Evolutionary conservation across 345 rosid genomes (phyloP), one percentile per base, ranked within the genome.

Genomic region (Aurinia saxatilis): DNA sequence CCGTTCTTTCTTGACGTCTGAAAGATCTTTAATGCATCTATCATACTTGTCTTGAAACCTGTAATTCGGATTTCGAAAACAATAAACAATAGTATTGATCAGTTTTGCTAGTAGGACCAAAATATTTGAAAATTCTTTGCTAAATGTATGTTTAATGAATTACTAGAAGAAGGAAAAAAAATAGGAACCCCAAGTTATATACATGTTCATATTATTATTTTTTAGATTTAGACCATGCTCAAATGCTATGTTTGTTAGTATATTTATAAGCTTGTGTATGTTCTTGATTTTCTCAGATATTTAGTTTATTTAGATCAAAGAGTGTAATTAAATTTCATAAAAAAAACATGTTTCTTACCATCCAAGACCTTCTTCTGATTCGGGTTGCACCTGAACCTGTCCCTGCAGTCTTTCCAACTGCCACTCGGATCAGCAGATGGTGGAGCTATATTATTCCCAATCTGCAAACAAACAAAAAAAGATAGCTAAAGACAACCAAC

Each of bases 381-480:
- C 0, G 63, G 1, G 39, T 15, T 59, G 50, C 76, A 72, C 10
- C 1, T 57, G 27, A 66, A 65, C 7, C 10, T 51, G 15, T 9
- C 25, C 7, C 50, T 51, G 18, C 71, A 72, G 1, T 58, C n/a
- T 34, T 34, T 53, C 76, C 76, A 72, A 42, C 23, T 49, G 16
- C 37, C 63, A 21, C 12, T 64, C 0, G 71, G 67, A 72, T 72
- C 76, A 34, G 51, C 57, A n/a, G 71, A 42, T 44, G 30, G 57
- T 59, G 76, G 71, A 51, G 75, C 75, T 65, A 72, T 25, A 45
- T 44, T 65, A 14, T 50, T 27, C 1, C 7, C 34, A 35, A 65
- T 72, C 76, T 72, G 39, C 49, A 44, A 48, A 27, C 18, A 13
- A 7, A 37, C 46, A 37, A 13, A 7, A 37, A 34, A 37, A 23